A percentile compares a stretch with the other conserved stretches of the same genome.
Conservation (phyloP, 2,329 filamentous ascomycete species). For the Furcasterigmium sp. region DNA sequence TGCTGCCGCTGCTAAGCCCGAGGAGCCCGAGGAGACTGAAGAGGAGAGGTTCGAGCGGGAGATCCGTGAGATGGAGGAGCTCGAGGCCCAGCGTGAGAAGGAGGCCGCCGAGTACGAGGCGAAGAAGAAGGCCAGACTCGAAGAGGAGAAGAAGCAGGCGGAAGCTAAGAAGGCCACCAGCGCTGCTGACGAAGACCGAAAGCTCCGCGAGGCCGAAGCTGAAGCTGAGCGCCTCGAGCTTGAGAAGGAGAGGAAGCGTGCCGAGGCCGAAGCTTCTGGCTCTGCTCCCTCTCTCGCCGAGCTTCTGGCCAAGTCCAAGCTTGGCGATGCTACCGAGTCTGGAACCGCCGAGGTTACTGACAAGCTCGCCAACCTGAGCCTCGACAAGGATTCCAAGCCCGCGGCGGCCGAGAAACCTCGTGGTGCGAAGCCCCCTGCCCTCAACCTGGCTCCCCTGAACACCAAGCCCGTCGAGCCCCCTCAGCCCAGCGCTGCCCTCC, state of each 20-base stretch:
- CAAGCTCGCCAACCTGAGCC: slow-evolving; percentile 48
- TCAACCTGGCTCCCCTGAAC: slow-evolving; percentile 79
- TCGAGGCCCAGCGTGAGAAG: slow-evolving; percentile 43
- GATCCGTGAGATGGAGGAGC: slow-evolving; percentile 58
- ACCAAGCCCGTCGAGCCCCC: slow-evolving; percentile 84
- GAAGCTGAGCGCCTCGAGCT: slow-evolving; percentile 71
- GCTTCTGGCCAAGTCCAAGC: slow-evolving; percentile 33
- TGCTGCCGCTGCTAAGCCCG: slow-evolving; percentile 16
- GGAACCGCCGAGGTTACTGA: slow-evolving; percentile 32
- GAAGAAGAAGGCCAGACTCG: slow-evolving; percentile 37
- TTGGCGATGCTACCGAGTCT: slow-evolving; percentile 34
- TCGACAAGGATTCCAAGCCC: slow-evolving; percentile 38
- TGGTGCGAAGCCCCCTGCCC: slow-evolving; percentile 69
- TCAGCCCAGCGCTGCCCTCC: slow-evolving; percentile 89
- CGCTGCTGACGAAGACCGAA: slow-evolving; percentile 55
- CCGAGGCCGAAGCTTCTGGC: slow-evolving; percentile 42
- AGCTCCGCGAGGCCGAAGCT: slow-evolving; percentile 66
- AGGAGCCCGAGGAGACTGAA: slow-evolving; percentile 32
- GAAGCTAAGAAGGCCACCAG: slow-evolving; percentile 43
- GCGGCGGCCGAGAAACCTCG: slow-evolving; percentile 54
- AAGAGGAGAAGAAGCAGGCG: slow-evolving; percentile 41
- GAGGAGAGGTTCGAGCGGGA: slow-evolving; percentile 56
- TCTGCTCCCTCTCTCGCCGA: slow-evolving; percentile 48
- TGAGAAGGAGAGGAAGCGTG: slow-evolving; percentile 56
- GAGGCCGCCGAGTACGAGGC: slow-evolving; percentile 32